Conservation (phyloP, 768 basidiomycete genomes). For the Hypholoma sublateritium region DNA sequence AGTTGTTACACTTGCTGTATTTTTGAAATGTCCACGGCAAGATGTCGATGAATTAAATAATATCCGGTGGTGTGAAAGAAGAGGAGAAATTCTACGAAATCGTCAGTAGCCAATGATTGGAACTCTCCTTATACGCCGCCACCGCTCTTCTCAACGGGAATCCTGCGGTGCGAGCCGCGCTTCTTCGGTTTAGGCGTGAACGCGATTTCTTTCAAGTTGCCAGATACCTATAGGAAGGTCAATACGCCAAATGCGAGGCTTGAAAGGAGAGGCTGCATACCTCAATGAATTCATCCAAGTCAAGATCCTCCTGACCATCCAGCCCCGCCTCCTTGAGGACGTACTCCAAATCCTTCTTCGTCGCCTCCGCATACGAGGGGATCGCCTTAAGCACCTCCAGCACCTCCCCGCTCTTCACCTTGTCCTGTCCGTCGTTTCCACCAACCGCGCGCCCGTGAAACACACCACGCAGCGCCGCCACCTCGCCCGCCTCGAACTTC, state of each 20-base stretch:
- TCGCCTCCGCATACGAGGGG: slow-evolving; percentile 60
- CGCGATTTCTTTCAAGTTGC: slow-evolving; percentile 63
- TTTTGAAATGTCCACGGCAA: too few species aligned
- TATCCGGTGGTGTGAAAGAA: not conserved
- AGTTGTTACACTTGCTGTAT: too few species aligned
- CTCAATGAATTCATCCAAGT: slow-evolving; percentile 88
- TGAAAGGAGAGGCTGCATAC: slow-evolving; percentile 38
- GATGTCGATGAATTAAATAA: not conserved
- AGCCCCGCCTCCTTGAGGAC: slow-evolving; percentile 79
- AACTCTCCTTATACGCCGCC: slow-evolving; percentile 40
- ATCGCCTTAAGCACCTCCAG: slow-evolving; percentile 43
- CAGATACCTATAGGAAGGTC: slow-evolving; percentile 55
- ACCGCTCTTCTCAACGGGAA: slow-evolving; percentile 57
- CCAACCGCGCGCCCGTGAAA: slow-evolving; percentile 33
- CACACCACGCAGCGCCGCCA: slow-evolving; percentile 36
- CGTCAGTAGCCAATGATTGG: too few species aligned
- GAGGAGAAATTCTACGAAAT: too few species aligned
- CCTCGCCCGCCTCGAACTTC: slow-evolving; percentile 45
- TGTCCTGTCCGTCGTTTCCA: slow-evolving; percentile 27
- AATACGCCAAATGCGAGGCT: not conserved
- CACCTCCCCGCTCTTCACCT: slow-evolving; percentile 39
- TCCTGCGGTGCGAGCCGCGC: slow-evolving; percentile 34
- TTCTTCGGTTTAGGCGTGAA: slow-evolving; percentile 28
- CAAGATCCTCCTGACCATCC: slow-evolving; percentile 50
- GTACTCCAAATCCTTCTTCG: slow-evolving; percentile 66